A percentile compares a stretch with the other conserved stretches of the same genome.
Evolutionary conservation across 257 asterid genomes (phyloP).

Genomic region (Solanum infundibuliforme): DNA sequence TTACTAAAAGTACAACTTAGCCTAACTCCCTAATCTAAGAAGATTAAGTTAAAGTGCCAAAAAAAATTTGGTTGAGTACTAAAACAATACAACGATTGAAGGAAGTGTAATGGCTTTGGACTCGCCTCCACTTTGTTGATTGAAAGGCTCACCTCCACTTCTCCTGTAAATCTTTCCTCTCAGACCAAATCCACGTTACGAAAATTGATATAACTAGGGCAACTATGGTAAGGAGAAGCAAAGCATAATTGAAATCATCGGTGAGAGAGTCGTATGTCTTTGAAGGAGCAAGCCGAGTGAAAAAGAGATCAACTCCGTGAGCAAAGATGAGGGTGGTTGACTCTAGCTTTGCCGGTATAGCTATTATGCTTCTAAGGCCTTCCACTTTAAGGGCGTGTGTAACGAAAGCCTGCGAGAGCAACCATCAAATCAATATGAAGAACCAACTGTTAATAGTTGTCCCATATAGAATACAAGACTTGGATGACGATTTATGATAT

Average conservation of each 20-base stretch:
- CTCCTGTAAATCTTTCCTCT: conserved; percentile 91
- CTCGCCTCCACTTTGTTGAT: conserved; percentile 2
- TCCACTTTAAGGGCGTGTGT: conserved; percentile 90
- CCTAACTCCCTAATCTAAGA: conserved; percentile 9
- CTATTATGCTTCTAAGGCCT: conserved; percentile 74
- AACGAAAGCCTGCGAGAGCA: conserved; percentile 60
- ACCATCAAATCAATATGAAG: not conserved
- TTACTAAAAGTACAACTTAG: not conserved
- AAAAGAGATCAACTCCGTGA: conserved; percentile 85
- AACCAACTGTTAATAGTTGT: not conserved
- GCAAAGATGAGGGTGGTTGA: conserved; percentile 90
- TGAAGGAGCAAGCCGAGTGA: conserved; percentile 89
- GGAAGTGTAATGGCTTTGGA: not conserved
- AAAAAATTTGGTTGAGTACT: not conserved
- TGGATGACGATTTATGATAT: not conserved
- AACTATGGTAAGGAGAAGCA: conserved; percentile 76
- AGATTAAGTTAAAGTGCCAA: not conserved
- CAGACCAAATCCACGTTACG: conserved; percentile 88
- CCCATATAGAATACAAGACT: not conserved
- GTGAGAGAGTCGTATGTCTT: conserved; percentile 91
- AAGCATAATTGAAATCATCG: conserved; percentile 89
- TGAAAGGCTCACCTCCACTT: conserved; percentile 73
- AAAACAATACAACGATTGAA: not conserved
- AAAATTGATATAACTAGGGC: conserved; percentile 74
- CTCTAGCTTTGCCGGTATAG: conserved; percentile 85